Base-by-base conservation (phyloP, 441 rosid genomes). In the Sinapis alba region DNA sequence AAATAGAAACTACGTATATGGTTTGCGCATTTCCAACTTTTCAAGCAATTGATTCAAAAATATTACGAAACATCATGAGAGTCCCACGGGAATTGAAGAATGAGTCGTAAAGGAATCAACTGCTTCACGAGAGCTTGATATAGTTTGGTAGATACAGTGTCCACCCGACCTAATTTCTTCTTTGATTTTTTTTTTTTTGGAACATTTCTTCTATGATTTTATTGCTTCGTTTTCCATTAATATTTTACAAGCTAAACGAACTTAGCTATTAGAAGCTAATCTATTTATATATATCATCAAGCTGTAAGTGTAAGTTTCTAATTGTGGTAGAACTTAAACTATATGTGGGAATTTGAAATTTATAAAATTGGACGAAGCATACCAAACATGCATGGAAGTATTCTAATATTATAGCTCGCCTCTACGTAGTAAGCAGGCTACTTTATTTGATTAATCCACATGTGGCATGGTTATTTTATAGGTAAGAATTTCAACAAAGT, bases 101-200 rank as follows among this genome's bases (percentile, higher is more conserved):
- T 7, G 65, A 53, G 59, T 62, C 71, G 75, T 76, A 69, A 54
- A 27, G 50, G 28, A 62, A 20, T 11, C 6, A 76, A 63, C 38
- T 28, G 47, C 71, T 69, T 28, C 53, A 15, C 16, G 36, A 69
- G 79, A 43, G 28, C 51, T 76, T 56, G 65, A 54, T 62, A 69
- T 62, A 23, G n/a, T 62, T 62, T 62, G 64, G 32, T 63, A 56
- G 30, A 54, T 47, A 27, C 45, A 61, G 45, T 30, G 8, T 41
- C 65, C 26, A 63, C 19, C 47, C 18, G 32, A 65, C 69, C 16
- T 47, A 18, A n/a, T 38, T 75, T 57, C 59, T 68, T 69, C 57
- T 41, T 61, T 34, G 28, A n/a, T n/a, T n/a, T n/a, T n/a, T n/a
- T n/a, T n/a, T n/a, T n/a, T n/a, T n/a, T n/a, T n/a, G n/a, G n/a